Evolutionary conservation across 208 protist species (phyloP), one percentile per base, ranked within the genome.

Genomic region (Sergeia podlipaevii): DNA sequence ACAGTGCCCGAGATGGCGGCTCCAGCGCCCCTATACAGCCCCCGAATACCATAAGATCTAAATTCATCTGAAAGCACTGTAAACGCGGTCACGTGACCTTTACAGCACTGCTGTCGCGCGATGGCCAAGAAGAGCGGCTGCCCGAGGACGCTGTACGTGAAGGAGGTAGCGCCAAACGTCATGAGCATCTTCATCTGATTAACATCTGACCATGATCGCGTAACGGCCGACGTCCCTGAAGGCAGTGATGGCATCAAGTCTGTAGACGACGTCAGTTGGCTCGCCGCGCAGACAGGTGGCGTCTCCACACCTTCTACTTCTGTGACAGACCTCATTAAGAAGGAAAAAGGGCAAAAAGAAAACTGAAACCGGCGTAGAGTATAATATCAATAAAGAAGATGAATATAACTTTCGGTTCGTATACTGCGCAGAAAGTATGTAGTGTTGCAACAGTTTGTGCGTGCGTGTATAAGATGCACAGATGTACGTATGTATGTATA

Each of bases 41-140:
- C 77, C 13, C 80, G 62, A 38, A 75, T 21, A 32, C 85, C 85
- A 33, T 89, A 57, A 20, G 51, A 46, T 32, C 44, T 30, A 38
- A 73, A 27, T 7, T 84, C 78, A 32, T 86, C 80, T 18, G 41
- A 30, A 23, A 83, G 36, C 30, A 89, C 72, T 42, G 65, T 39
- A 17, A 32, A 32, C 3, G 80, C 80, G 3, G 74, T 65, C 15
- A 89, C 60, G 32, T 29, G 65, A 18, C 49, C 48, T 15, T 55
- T 67, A n/a, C 59, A 66, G 65, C 70, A 86, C 69, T 92, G 85
- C 65, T 92, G 85, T 17, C 85, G 74, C 0, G 85, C 70, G 38
- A 92, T 86, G 26, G 74, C 77, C 8, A 92, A 69, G 49, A 87
- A 86, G 21, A 92, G 47, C 0, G 85, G 85, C 27, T 92, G 80